Evolutionary conservation across 2,329 filamentous ascomycete genomes (phyloP).

Genomic region (Colletotrichum spaethianum): DNA sequence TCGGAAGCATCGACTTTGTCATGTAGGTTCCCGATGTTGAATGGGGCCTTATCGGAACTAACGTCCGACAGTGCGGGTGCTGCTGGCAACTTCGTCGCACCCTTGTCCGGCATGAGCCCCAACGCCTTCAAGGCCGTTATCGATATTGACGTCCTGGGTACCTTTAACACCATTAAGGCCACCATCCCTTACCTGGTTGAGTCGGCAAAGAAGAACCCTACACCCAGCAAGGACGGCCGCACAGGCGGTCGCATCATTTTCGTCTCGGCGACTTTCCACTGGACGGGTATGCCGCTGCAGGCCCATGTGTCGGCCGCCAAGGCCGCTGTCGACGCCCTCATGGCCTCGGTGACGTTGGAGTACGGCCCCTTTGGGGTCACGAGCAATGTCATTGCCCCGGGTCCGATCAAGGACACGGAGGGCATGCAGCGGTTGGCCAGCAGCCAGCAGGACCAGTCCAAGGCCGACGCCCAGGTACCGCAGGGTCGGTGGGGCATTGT

Average conservation of each 20-base stretch:
- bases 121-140: constrained; percentile 97
- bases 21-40: constrained; percentile 73
- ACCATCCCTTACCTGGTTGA: constrained; percentile 85
- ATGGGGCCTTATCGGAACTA: not conserved
- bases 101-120: constrained; percentile 83
- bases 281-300: constrained; percentile 87
- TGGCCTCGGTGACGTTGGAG: constrained; percentile 85
- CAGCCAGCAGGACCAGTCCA: constrained; percentile 50
- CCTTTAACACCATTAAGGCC: constrained; percentile 95
- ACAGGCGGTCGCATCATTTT: constrained; percentile 90
- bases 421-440: constrained; percentile 76
- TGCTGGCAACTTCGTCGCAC: constrained; percentile 94
- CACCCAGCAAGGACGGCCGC: constrained; percentile 70
- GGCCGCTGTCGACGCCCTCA: constrained; percentile 89
- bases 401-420: constrained; percentile 89
- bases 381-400: constrained; percentile 90
- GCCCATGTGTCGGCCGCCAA: constrained; percentile 94
- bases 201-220: constrained; percentile 77
- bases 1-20: constrained; percentile 92
- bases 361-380: constrained; percentile 90
- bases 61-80: constrained; percentile 81
- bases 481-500: constrained; percentile 83
- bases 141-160: constrained; percentile 95
- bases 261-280: constrained; percentile 92
- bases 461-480: constrained; percentile 70